Conservation (phyloP, 306 rosid species). For the Hippophae rhamnoides region DNA sequence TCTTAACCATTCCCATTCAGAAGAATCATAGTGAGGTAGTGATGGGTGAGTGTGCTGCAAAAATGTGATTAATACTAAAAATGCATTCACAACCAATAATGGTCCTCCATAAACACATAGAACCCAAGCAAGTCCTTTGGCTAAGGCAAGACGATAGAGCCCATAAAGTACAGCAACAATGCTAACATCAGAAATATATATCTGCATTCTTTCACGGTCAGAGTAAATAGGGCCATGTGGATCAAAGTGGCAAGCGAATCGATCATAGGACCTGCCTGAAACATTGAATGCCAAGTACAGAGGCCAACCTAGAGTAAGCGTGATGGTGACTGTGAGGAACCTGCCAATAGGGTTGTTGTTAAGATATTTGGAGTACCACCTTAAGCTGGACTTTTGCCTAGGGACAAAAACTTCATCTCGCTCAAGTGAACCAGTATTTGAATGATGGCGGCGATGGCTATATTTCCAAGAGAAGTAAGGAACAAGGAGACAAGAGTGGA, state of each 20-base stretch:
- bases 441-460: slow-evolving; percentile 97
- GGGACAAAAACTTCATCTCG: slow-evolving; percentile 95
- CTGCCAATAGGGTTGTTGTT: slow-evolving; percentile 73
- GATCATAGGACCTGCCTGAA: slow-evolving; percentile 46
- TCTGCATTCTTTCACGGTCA: slow-evolving; percentile 61
- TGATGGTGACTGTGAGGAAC: slow-evolving; percentile 33
- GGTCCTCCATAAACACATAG: slow-evolving; percentile 73
- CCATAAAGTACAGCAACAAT: slow-evolving; percentile 39
- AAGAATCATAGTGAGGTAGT: slow-evolving; percentile 72
- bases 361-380: slow-evolving; percentile 64
- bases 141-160: slow-evolving; percentile 44
- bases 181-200: slow-evolving; percentile 51
- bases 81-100: slow-evolving; percentile 64
- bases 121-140: slow-evolving; percentile 74
- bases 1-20: slow-evolving; percentile 93
- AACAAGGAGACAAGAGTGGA: slow-evolving; percentile 83
- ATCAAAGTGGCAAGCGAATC: slow-evolving; percentile 77
- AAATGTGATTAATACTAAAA: slow-evolving; percentile 76
- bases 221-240: slow-evolving; percentile 72
- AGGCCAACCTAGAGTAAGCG: slow-evolving; percentile 71
- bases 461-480: slow-evolving; percentile 97
- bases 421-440: slow-evolving; percentile 81
- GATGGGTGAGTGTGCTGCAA: slow-evolving; percentile 93
- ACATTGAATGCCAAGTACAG: slow-evolving; percentile 64
- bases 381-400: slow-evolving; percentile 33